Base-by-base conservation (phyloP, 306 rosid genomes). In the Cicer yamashitae region DNA sequence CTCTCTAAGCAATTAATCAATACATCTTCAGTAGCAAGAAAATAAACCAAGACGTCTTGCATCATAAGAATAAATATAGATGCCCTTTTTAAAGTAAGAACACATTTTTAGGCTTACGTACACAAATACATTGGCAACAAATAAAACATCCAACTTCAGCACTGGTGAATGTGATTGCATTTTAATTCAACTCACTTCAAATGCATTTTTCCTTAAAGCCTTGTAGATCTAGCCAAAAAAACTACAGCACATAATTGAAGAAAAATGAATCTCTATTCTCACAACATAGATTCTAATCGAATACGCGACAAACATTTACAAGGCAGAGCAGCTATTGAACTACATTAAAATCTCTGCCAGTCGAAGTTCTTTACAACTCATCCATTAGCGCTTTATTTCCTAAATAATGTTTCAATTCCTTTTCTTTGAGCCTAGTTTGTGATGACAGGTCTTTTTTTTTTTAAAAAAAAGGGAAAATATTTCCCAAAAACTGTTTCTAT, bases 241-340 rank as follows among this genome's bases (percentile, higher is more conserved):
- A 45, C 37, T 45, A 41, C 58, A 59, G 14, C 76, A 41, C 51
- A 68, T 20, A 10, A 12, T n/a, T 34, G 69, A 30, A 66, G 63
- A 51, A 69, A 81, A 43, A 38, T 11, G 66, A 75, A 75, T 67
- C 39, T 71, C 73, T 71, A 51, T 51, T 43, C 25, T 58, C 15
- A 30, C 68, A 69, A 74, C 44, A 53, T 41, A 17, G 77, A 71
- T 11, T 40, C 74, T 39, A 82, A 81, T 81, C 74, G 8, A 68
- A 79, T 68, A 41, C 54, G 65, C 63, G 62, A 83, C 74, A 68
- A 25, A 53, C 57, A 87, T 84, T 79, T 89, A 86, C 92, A 91
- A 60, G 81, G 81, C 67, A 44, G 87, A 84, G 90, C 74, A 81
- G 70, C 71, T 66, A 17, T 67, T 72, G 70, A 63, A 77, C 64